Conservation (phyloP, 106 monocot genomes). For the Agapanthus africanus region DNA sequence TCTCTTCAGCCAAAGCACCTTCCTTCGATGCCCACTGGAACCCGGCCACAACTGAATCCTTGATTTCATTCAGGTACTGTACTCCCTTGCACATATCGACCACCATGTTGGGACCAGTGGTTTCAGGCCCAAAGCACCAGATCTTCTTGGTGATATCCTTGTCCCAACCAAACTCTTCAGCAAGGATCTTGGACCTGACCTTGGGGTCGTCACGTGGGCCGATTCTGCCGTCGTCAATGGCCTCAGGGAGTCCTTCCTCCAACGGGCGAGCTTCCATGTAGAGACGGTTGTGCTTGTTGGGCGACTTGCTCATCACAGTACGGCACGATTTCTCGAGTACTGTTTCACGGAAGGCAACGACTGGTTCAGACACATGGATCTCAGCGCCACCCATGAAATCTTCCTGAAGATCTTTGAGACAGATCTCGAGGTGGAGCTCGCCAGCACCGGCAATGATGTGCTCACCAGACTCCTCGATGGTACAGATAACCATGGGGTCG, state of each 20-base stretch:
- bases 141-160: conserved; percentile 46
- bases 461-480: conserved; percentile 22
- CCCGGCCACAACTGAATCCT: conserved; percentile 41
- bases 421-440: conserved; percentile 29
- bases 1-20: conserved; percentile 37
- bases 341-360: conserved; percentile 26
- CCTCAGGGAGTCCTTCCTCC: conserved; percentile 30
- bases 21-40: conserved; percentile 51
- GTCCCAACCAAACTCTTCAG: conserved; percentile 43
- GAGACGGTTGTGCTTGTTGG: conserved; percentile 28
- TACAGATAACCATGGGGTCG: conserved; percentile 23
- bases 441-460: conserved; percentile 26
- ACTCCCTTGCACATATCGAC: conserved; percentile 52
- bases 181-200: conserved; percentile 21
- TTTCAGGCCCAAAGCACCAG: conserved; percentile 45
- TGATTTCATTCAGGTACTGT: conserved; percentile 43
- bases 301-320: conserved; percentile 30
- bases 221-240: conserved; percentile 36
- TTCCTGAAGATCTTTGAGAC: conserved; percentile 19
- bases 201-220: conserved; percentile 42
- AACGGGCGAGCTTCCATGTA: conserved; percentile 33
- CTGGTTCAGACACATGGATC: conserved; percentile 13
- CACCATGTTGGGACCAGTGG: conserved; percentile 39
- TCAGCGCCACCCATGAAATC: conserved; percentile 32
- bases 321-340: conserved; percentile 22